These are phyloP conservation scores for Pilatotrama ljubarskyi DNA, from an alignment of 768 basidiomycete genomes.

Conservation along the genomic window DNA sequence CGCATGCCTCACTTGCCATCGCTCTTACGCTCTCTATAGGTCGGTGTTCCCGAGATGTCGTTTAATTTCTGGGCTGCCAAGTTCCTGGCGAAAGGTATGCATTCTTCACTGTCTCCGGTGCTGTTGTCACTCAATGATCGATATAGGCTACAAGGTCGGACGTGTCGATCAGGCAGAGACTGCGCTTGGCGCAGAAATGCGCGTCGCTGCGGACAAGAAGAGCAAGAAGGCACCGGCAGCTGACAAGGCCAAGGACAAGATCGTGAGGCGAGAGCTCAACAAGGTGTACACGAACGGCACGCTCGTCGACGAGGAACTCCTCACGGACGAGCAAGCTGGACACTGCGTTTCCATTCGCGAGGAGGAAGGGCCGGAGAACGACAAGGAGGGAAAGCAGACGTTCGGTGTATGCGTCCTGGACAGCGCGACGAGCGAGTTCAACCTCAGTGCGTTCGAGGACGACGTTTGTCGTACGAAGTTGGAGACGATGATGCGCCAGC, in stretches of 20 bases:
- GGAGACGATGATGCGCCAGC: constrained; percentile 90
- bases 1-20: neutral
- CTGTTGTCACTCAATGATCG: neutral
- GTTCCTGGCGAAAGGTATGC: constrained; percentile 74
- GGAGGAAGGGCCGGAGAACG: constrained; percentile 39
- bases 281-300: constrained; percentile 98
- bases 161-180: constrained; percentile 97
- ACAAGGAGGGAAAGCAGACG: constrained; percentile 45
- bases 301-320: constrained; percentile 84
- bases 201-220: constrained; percentile 71
- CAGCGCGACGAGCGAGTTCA: constrained; percentile 94
- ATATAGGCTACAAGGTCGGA: constrained; percentile 86
- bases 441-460: constrained; percentile 85
- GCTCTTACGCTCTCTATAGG: constrained; percentile 42
- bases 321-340: constrained; percentile 91
- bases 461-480: constrained; percentile 90
- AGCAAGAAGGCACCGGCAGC: constrained; percentile 37
- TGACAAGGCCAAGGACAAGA: constrained; percentile 75
- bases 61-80: constrained; percentile 95
- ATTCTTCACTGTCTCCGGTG: neutral
- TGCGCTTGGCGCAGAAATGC: constrained; percentile 95
- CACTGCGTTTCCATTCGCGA: constrained; percentile 93
- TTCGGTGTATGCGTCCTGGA: constrained; percentile 94
- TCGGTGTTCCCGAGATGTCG: constrained; percentile 91
- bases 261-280: constrained; percentile 78